Percentiles rank a stretch among this genome's conserved stretches.
Conservation (phyloP, 1,139 yeast genomes). For the Suhomyces yuchorum region DNA sequence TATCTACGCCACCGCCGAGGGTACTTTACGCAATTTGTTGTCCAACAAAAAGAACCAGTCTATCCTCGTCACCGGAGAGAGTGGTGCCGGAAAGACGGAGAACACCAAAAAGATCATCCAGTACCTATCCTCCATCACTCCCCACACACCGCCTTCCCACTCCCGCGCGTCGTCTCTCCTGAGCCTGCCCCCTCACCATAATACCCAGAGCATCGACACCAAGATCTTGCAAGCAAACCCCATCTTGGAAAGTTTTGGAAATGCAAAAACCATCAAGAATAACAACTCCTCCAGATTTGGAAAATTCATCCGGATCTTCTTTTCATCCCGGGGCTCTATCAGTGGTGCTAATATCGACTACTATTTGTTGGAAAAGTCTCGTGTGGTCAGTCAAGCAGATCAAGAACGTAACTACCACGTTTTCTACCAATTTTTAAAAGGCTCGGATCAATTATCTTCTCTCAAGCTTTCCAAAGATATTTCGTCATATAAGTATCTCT, state of each 20-base stretch:
- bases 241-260: slow-evolving; percentile 93
- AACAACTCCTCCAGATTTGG: slow-evolving; percentile 97
- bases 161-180: slow-evolving; percentile 2
- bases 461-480: slow-evolving; percentile 52
- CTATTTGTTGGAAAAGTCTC: slow-evolving; percentile 89
- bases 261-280: slow-evolving; percentile 93
- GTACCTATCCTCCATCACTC: slow-evolving; percentile 78
- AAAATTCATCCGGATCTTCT: slow-evolving; percentile 87
- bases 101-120: slow-evolving; percentile 96
- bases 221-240: slow-evolving; percentile 95
- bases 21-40: slow-evolving; percentile 77
- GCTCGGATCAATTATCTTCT: slow-evolving; percentile 55
- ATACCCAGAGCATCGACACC: slow-evolving; percentile 55
- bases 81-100: slow-evolving; percentile 98
- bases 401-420: slow-evolving; percentile 90
- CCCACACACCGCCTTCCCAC: slow-evolving; percentile 3
- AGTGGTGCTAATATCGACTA: slow-evolving; percentile 93
- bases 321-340: slow-evolving; percentile 63
- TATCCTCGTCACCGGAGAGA: slow-evolving; percentile 94
- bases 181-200: slow-evolving; percentile 11
- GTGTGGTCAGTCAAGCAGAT: slow-evolving; percentile 79
- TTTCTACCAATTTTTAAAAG: slow-evolving; percentile 81
- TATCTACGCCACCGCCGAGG: slow-evolving; percentile 88
- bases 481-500: slow-evolving; percentile 59
- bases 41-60: slow-evolving; percentile 78